Evolutionary conservation across 2,329 filamentous ascomycete genomes (phyloP).

Genomic region (Penicillium crustosum): DNA sequence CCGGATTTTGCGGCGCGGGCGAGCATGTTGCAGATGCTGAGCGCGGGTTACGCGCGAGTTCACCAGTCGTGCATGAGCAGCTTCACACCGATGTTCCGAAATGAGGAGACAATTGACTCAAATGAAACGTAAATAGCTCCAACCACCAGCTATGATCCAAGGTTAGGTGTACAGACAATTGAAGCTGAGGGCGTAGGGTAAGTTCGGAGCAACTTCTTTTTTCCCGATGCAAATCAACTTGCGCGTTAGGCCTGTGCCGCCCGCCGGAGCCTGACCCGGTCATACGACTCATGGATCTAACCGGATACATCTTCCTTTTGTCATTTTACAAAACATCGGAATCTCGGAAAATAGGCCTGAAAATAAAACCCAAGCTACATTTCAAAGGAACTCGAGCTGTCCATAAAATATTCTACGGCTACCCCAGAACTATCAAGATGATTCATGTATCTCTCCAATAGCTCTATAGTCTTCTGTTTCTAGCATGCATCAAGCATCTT

Average conservation of each 20-base stretch:
- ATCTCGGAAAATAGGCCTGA: not conserved
- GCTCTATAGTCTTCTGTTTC: not conserved
- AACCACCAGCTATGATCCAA: not conserved
- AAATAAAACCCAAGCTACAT: not conserved
- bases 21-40: slow-evolving; percentile 32
- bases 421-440: not conserved
- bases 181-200: slow-evolving; percentile 13
- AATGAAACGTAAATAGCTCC: not conserved
- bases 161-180: slow-evolving; percentile 1
- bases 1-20: slow-evolving; percentile 31
- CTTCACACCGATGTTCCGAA: not conserved
- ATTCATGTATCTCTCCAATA: not conserved
- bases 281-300: slow-evolving; percentile 6
- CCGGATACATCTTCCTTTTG: not conserved
- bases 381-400: not conserved
- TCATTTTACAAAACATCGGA: not conserved
- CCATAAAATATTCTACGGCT: not conserved
- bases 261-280: slow-evolving; percentile 11
- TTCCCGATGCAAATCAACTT: slow-evolving; percentile 15
- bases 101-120: not conserved
- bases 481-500: not conserved
- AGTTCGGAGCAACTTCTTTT: slow-evolving; percentile 22
- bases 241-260: slow-evolving; percentile 13
- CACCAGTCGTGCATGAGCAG: slow-evolving; percentile 22
- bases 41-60: slow-evolving; percentile 29